Base-by-base conservation (phyloP, 2,329 filamentous ascomycete species). In the Cordyceps javanica region DNA sequence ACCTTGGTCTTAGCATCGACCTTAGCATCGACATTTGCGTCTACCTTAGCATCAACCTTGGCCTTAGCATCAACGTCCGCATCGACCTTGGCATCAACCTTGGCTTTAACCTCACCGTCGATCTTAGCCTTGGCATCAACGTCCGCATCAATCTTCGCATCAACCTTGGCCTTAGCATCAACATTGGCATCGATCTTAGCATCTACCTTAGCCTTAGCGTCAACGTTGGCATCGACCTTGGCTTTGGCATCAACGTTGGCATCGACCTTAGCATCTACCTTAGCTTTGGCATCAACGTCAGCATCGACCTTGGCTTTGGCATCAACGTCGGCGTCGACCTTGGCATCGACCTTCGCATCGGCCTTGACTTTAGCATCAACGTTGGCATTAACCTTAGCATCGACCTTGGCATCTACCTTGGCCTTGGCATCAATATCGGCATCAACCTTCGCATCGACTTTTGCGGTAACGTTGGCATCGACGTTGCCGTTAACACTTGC, bases 211-310 rank as follows among this genome's bases (percentile, higher is more conserved):
- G 9, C 28, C 1, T 66, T 61, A 44, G 62, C 62, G 49, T 58
- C 61, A 10, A 60, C 39, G 39, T 58, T 51, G 57, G 61, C 64
- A 62, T 70, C 55, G 53, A 68, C 36, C 42, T 68, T 64, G 60
- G 65, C 60, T 34, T 38, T 26, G 10, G 49, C 34, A 8, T 28
- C 34, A 6, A 34, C 39, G 5, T 42, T 6, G 13, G 16, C 11
- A 14, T 19, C 13, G 10, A 23, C 23, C 9, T 26, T 9, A 8
- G 21, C 39, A 8, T 26, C 16, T 13, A 6, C 21, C 19, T 16
- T 10, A 19, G 41, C 36, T 13, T 44, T 26, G 6, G 21, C 38
- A 23, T 16, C 26, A 8, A 28, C 51, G 13, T 23, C 11, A 19
- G 14, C 39, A 3, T 36, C 14, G 21, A 14, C 21, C n/a, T 32